Base-by-base conservation (phyloP, 2,329 filamentous ascomycete genomes). In the Xylaria hypoxylon region DNA sequence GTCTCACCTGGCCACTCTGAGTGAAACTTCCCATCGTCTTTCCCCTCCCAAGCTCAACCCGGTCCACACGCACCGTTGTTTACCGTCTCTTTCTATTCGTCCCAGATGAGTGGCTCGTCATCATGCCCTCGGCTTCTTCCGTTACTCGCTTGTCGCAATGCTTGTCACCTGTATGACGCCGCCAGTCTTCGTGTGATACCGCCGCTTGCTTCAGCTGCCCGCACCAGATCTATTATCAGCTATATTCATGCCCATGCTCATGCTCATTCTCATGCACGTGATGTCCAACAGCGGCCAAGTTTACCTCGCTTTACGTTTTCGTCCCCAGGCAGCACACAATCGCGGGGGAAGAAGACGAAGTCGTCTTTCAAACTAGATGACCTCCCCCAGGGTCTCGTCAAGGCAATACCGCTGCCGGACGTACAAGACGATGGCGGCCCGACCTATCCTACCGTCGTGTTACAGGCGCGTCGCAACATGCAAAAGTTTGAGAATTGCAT, bases 401-500 rank as follows among this genome's bases (percentile, higher is more conserved):
- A 63, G n/a, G 28, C 61, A 17, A 55, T 64, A 10, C 65, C 67
- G 10, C 66, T 72, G n/a, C 68, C 63, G 1, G 70, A 73, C 31
- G 38, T 53, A 44, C 80, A 85, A 19, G 67, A 76, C 22, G 79
- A 82, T 28, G 77, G 82, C 61, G 80, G 72, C 17, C 85, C 87
- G 17, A 76, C 81, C 5, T 97, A 97, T 78, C 94, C 96, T 17
- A 92, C 93, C n/a, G 92, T 98, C 53, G 83, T 98, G 64, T 88
- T 93, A 75, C 94, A 97, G 77, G 95, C 93, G 31, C 88, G 89
- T 63, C 92, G 90, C 71, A 96, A 97, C 80, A 97, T 98, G 90
- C 86, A 89, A 72, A 94, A 91, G 74, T 97, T 97, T 80, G 88
- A 90, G 74, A 93, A 96, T 74, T 98, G 95, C 79, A 92, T 99